Conservation (phyloP, 2,329 filamentous ascomycete species). For the Rachicladosporium sp. region DNA sequence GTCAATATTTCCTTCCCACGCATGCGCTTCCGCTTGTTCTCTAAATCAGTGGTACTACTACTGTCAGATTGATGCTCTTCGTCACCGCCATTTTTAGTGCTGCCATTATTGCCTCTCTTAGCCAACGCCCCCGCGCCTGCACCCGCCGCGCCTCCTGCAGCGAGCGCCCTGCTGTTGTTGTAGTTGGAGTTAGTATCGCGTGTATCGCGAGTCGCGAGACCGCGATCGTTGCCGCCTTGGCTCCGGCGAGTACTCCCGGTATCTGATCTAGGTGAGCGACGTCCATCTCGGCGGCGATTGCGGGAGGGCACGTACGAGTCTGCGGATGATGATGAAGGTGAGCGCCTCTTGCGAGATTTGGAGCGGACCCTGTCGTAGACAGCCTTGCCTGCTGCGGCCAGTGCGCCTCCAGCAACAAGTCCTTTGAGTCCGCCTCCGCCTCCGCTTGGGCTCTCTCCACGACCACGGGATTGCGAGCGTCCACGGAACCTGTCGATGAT, state of each 20-base stretch:
- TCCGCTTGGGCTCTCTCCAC: slow-evolving; percentile 25
- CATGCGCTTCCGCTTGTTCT: slow-evolving; percentile 50
- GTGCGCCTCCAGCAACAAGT: slow-evolving; percentile 36
- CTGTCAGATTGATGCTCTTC: slow-evolving; percentile 18
- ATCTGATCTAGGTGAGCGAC: slow-evolving; percentile 29
- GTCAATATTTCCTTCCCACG: slow-evolving; percentile 54
- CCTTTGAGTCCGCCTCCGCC: slow-evolving; percentile 35
- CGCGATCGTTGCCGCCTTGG: slow-evolving; percentile 22
- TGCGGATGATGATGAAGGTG: slow-evolving; percentile 33
- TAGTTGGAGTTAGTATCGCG: slow-evolving; percentile 26
- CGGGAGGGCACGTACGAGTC: slow-evolving; percentile 41
- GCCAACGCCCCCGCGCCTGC: slow-evolving; percentile 23
- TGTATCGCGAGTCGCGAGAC: slow-evolving; percentile 13
- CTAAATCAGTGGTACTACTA: slow-evolving; percentile 41
- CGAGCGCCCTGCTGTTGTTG: slow-evolving; percentile 31
- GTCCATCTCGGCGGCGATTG: slow-evolving; percentile 28
- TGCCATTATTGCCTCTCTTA: slow-evolving; percentile 8
- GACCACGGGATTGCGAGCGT: slow-evolving; percentile 39
- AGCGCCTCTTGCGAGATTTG: slow-evolving; percentile 38
- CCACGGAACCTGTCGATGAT: slow-evolving; percentile 32
- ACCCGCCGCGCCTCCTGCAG: slow-evolving; percentile 26
- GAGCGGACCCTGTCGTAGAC: slow-evolving; percentile 44
- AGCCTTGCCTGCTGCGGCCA: slow-evolving; percentile 39
- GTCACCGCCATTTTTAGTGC: slow-evolving; percentile 7
- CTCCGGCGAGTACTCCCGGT: slow-evolving; percentile 25